phyloP scores from a whole-genome alignment of 345 rosid genomes.

The Brassica incana region DNA sequence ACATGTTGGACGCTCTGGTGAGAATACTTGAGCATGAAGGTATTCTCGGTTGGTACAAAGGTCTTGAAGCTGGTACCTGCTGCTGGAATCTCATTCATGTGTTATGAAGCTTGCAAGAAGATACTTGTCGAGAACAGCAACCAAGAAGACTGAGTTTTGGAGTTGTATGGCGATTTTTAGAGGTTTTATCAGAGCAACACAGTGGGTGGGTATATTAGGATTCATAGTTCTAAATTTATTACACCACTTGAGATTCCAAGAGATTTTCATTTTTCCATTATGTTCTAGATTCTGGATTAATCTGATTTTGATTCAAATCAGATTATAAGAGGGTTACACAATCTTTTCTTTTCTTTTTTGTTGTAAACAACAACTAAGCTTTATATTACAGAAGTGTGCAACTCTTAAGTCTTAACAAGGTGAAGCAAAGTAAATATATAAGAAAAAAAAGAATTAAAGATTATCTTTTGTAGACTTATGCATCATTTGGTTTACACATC shows the following conservation, averaged over 20 bases:
- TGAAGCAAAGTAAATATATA: background rate
- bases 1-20: conserved; percentile 79
- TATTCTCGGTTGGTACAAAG: conserved; percentile 75
- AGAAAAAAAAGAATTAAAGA: background rate
- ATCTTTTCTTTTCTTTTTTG: background rate
- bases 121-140: conserved; percentile 64
- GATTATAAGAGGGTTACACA: conserved; percentile 4
- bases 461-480: conserved; percentile 21
- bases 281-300: background rate
- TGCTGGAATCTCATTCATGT: conserved; percentile 98
- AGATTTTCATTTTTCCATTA: conserved; percentile 9
- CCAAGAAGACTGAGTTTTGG: conserved; percentile 46
- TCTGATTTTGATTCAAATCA: conserved; percentile 19
- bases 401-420: background rate
- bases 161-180: background rate
- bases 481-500: conserved; percentile 25
- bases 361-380: background rate
- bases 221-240: conserved; percentile 12
- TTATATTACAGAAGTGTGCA: no score
- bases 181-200: conserved; percentile 19
- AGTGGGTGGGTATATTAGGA: background rate
- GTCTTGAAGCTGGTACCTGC: conserved; percentile 96
- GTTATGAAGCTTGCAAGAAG: conserved; percentile 93
- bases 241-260: background rate
- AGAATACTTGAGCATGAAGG: conserved; percentile 85